Evolutionary conservation across 163 green algal genomes (phyloP).

Genomic region (Trebouxiophyceae sp.): DNA sequence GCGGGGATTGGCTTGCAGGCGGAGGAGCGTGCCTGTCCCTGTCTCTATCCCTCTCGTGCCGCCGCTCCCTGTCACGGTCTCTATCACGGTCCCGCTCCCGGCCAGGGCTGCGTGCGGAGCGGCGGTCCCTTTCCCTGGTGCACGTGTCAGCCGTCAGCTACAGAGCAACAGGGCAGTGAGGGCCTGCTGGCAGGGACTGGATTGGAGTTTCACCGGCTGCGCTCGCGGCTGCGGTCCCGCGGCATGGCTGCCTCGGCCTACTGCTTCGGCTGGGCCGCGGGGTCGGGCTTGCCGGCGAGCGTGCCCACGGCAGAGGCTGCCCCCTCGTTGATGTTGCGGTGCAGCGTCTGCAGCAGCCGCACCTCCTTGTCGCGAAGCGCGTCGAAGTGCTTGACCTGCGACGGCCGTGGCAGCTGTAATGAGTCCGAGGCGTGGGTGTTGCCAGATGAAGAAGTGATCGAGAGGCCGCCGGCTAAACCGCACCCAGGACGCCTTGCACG

Average conservation of each 20-base stretch:
- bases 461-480: background rate
- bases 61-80: conserved; percentile 19
- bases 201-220: no score
- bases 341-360: conserved; percentile 34
- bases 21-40: conserved; percentile 12
- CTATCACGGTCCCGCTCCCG: conserved; percentile 10
- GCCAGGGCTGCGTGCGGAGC: background rate
- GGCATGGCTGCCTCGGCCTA: background rate
- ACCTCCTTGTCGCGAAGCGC: conserved; percentile 40
- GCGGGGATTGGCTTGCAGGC: no score
- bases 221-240: background rate
- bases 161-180: background rate
- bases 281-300: conserved; percentile 11
- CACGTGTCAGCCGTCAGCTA: background rate
- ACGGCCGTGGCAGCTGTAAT: background rate
- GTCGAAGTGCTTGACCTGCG: conserved; percentile 70
- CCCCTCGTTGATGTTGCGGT: conserved; percentile 40
- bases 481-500: conserved; percentile 62
- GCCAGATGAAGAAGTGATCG: no score
- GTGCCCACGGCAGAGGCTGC: conserved; percentile 24
- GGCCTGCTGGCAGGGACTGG: background rate
- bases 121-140: conserved; percentile 7
- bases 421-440: no score
- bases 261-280: background rate
- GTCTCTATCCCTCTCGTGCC: conserved; percentile 19